These are phyloP conservation scores for Chrysophaeum taylorii DNA, from an alignment of 352 stramenopile genomes.

Conservation along the genomic window DNA sequence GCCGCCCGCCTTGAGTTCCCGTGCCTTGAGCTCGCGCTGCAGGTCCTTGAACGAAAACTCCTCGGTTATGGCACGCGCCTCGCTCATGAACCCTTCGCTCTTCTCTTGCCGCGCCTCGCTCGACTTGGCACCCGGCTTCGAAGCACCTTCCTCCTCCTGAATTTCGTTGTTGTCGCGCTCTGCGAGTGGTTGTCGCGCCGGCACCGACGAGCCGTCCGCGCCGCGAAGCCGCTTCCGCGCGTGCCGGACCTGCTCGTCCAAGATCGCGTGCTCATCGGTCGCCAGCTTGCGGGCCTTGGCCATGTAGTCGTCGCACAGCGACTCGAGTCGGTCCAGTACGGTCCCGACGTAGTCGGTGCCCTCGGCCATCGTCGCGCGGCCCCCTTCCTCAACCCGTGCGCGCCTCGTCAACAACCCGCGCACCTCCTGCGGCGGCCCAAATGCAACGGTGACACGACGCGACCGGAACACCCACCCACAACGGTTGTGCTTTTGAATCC, in stretches of 20 bases:
- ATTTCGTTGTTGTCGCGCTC: neutral
- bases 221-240: neutral
- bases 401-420: too few relatives aligned
- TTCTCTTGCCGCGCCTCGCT: neutral
- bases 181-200: neutral
- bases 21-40: slow-evolving; percentile 2
- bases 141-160: too few relatives aligned
- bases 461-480: too few relatives aligned
- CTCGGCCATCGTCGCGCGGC: too few relatives aligned
- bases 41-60: slow-evolving; percentile 1
- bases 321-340: slow-evolving; percentile 1
- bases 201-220: neutral
- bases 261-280: neutral
- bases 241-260: neutral
- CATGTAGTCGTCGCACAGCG: neutral
- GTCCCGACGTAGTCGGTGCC: neutral
- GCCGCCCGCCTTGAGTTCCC: neutral
- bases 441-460: too few relatives aligned
- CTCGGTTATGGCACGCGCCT: too few relatives aligned
- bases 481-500: too few relatives aligned
- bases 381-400: too few relatives aligned
- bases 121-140: neutral
- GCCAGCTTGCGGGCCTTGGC: neutral
- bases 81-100: too few relatives aligned
- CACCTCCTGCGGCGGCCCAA: too few relatives aligned